phyloP scores from a whole-genome alignment of 371 early-diverging fungal species.

The Mucor mucedo region DNA sequence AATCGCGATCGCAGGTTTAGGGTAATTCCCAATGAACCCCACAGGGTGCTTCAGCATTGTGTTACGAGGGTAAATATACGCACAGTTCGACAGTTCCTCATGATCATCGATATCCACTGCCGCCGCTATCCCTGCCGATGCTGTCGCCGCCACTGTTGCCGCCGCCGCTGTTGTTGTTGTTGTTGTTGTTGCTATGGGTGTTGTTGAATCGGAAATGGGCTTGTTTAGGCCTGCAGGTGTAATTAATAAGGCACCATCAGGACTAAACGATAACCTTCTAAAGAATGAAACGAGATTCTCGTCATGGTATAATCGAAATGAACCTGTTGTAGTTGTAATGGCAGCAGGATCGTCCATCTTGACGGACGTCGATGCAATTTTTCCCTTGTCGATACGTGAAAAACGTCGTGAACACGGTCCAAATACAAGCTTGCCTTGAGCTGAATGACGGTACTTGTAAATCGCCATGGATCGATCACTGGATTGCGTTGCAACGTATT shows the following conservation, averaged over 20 bases:
- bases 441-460: constrained; percentile 32
- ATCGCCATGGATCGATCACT: constrained; percentile 82
- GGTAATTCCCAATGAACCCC: constrained; percentile 71
- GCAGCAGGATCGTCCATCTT: constrained; percentile 3
- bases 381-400: constrained; percentile 29
- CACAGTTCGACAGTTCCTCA: constrained; percentile 40
- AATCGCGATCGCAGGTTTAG: constrained; percentile 81
- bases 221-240: constrained; percentile 83
- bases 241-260: constrained; percentile 87
- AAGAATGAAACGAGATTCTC: constrained; percentile 93
- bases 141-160: no score
- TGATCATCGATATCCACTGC: constrained; percentile 20
- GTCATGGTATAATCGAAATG: constrained; percentile 77
- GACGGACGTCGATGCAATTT: constrained; percentile 13
- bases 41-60: constrained; percentile 59
- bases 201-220: neutral
- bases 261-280: constrained; percentile 85
- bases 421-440: constrained; percentile 32
- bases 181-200: no score
- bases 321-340: constrained; percentile 5
- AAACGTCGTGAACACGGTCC: constrained; percentile 28
- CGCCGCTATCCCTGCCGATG: no score
- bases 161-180: no score
- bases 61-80: constrained; percentile 49
- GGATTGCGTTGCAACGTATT: constrained; percentile 90